A percentile compares a stretch with the other conserved stretches of the same genome.
phyloP scores from a whole-genome alignment of 1,284 basidiomycete genomes.

The Cutaneotrichosporon curvatum region DNA sequence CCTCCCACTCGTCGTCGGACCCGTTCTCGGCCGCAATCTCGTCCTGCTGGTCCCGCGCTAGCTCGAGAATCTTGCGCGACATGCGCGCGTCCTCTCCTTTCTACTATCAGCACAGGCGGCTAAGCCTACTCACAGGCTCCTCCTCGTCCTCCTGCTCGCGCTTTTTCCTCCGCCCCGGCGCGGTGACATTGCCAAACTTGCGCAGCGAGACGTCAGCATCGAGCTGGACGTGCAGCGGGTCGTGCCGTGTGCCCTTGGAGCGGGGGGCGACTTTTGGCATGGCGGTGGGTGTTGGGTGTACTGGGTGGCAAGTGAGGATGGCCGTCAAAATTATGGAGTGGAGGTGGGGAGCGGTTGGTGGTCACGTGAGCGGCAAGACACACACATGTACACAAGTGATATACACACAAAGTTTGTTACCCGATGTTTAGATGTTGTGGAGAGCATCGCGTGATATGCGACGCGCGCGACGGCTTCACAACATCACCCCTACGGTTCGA shows the following conservation, averaged over 20 bases:
- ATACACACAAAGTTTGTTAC: too few species aligned
- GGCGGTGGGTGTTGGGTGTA: constrained; percentile 1
- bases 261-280: constrained; percentile 39
- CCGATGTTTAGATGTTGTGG: too few species aligned
- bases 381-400: too few species aligned
- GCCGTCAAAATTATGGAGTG: constrained; percentile 12
- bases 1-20: constrained; percentile 42
- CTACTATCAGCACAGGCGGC: constrained; percentile 44
- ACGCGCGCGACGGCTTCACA: too few species aligned
- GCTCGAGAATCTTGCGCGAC: constrained; percentile 81
- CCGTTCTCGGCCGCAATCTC: constrained; percentile 62
- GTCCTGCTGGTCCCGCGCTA: constrained; percentile 88
- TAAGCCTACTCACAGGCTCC: constrained; percentile 51
- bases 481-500: too few species aligned
- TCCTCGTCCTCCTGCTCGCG: constrained; percentile 52
- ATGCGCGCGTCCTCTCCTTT: constrained; percentile 73
- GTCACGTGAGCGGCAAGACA: too few species aligned
- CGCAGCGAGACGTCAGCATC: constrained; percentile 64
- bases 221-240: constrained; percentile 75
- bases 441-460: too few species aligned
- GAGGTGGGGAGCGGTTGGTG: too few species aligned
- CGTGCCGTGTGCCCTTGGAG: constrained; percentile 53
- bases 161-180: constrained; percentile 59
- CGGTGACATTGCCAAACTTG: constrained; percentile 67
- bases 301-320: not conserved